Evolutionary conservation across 495 filamentous ascomycete genomes (phyloP).

Genomic region (Penicillium maclennaniae): DNA sequence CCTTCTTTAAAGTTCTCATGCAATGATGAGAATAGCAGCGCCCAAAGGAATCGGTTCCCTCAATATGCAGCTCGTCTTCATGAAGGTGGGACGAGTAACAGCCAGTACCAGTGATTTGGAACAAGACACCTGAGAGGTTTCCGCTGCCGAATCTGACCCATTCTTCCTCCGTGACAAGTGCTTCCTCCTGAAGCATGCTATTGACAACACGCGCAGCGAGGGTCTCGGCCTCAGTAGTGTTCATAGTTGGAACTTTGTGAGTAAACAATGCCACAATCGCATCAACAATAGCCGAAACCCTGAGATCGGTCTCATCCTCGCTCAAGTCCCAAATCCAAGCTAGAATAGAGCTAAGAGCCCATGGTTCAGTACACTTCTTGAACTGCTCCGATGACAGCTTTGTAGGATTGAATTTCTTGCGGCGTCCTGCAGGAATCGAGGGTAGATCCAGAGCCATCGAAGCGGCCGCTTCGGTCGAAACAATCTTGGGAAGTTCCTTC

Average conservation of each 20-base stretch:
- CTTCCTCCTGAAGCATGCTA: slow-evolving; percentile 75
- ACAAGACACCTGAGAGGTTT: slow-evolving; percentile 79
- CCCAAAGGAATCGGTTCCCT: slow-evolving; percentile 57
- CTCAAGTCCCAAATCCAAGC: slow-evolving; percentile 84
- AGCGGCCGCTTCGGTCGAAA: slow-evolving; percentile 39
- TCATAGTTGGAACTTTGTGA: slow-evolving; percentile 97
- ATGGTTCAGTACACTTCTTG: slow-evolving; percentile 82
- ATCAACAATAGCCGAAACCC: slow-evolving; percentile 75
- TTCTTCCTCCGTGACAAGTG: slow-evolving; percentile 85
- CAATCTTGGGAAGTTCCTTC: slow-evolving; percentile 40
- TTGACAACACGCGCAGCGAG: slow-evolving; percentile 74
- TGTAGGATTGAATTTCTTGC: slow-evolving; percentile 80
- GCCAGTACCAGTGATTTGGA: slow-evolving; percentile 86
- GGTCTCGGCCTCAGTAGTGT: slow-evolving; percentile 91
- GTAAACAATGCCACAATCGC: slow-evolving; percentile 89
- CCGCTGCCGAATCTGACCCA: slow-evolving; percentile 90
- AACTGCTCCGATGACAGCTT: slow-evolving; percentile 82
- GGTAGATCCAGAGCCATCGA: slow-evolving; percentile 64
- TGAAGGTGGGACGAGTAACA: slow-evolving; percentile 88
- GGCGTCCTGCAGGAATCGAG: slow-evolving; percentile 62
- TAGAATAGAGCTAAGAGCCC: slow-evolving; percentile 86
- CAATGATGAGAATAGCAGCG: slow-evolving; percentile 95
- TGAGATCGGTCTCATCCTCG: slow-evolving; percentile 79
- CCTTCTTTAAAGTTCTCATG: slow-evolving; percentile 88
- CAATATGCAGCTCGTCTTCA: slow-evolving; percentile 71